A percentile compares a stretch with the other conserved stretches of the same genome.
Evolutionary conservation across 108 stramenopile genomes (phyloP).

Genomic region (Skeletonema potamos): DNA sequence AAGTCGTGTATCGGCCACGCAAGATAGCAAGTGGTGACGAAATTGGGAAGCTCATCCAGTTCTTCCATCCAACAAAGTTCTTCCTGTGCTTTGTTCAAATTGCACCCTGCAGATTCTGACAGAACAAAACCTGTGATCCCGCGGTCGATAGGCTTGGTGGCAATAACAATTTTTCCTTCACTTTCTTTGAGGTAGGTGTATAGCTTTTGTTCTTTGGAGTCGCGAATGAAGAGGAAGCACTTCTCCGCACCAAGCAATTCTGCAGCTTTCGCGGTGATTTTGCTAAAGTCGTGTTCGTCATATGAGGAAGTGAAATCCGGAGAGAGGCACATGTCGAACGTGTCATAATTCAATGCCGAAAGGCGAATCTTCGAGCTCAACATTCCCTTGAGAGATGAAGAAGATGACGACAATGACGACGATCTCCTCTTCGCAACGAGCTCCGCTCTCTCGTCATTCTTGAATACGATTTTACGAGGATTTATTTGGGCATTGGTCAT

Average conservation of each 20-base stretch:
- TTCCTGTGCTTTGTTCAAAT: slow-evolving; percentile 19
- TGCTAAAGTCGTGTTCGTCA: slow-evolving; percentile 39
- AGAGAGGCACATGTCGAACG: slow-evolving; percentile 41
- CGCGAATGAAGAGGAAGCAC: slow-evolving; percentile 43
- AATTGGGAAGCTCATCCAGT: slow-evolving; percentile 32
- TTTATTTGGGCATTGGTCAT: neutral
- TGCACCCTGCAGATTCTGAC: slow-evolving; percentile 31
- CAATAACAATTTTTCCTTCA: slow-evolving; percentile 18
- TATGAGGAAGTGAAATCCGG: slow-evolving; percentile 37
- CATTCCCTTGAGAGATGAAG: slow-evolving; percentile 14
- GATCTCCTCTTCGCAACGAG: neutral
- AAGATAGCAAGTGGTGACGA: slow-evolving; percentile 40
- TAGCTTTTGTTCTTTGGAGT: slow-evolving; percentile 32
- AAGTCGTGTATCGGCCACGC: slow-evolving; percentile 51
- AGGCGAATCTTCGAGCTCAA: slow-evolving; percentile 9
- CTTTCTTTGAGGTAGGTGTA: slow-evolving; percentile 38
- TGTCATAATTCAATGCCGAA: slow-evolving; percentile 24
- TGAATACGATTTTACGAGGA: too few species aligned
- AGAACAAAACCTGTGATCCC: slow-evolving; percentile 41
- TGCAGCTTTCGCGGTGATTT: slow-evolving; percentile 46
- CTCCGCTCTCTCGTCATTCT: neutral
- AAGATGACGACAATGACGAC: neutral
- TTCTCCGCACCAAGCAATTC: slow-evolving; percentile 41
- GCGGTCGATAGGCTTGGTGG: slow-evolving; percentile 43
- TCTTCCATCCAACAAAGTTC: slow-evolving; percentile 42